These are phyloP conservation scores for Russula olivacea DNA, from an alignment of 768 basidiomycete genomes.

Conservation along the genomic window DNA sequence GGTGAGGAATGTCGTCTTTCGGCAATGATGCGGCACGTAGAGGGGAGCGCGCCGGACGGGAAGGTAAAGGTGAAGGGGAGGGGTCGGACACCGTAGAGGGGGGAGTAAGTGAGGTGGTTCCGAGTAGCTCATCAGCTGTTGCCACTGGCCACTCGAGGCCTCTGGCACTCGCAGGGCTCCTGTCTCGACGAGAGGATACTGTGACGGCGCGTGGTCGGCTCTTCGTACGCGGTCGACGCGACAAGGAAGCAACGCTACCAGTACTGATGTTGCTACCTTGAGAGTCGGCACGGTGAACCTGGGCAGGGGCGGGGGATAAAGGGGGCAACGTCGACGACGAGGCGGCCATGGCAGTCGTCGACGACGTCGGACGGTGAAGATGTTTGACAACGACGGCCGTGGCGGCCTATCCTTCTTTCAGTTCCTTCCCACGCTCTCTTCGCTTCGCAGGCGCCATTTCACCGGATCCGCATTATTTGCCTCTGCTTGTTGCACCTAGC, in stretches of 20 bases:
- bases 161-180: constrained; percentile 26
- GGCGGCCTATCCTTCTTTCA: constrained; percentile 9
- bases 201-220: constrained; percentile 28
- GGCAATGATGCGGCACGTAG: constrained; percentile 20
- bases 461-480: background rate
- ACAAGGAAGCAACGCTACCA: constrained; percentile 27
- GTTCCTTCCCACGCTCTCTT: constrained; percentile 9
- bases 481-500: background rate
- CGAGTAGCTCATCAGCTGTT: constrained; percentile 21
- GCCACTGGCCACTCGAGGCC: constrained; percentile 19
- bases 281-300: constrained; percentile 31
- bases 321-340: constrained; percentile 29
- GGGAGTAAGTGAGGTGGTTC: constrained; percentile 22
- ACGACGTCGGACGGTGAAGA: constrained; percentile 23
- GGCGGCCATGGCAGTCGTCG: constrained; percentile 31
- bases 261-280: constrained; percentile 29
- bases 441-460: background rate
- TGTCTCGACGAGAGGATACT: constrained; percentile 28
- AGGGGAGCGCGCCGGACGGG: constrained; percentile 25
- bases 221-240: constrained; percentile 32
- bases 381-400: constrained; percentile 14
- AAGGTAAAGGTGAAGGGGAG: constrained; percentile 13
- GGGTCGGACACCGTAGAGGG: constrained; percentile 15
- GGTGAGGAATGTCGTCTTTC: constrained; percentile 4
- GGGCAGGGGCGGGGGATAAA: constrained; percentile 18